These are phyloP conservation scores for Phaseolus lunatus DNA, from an alignment of 306 rosid genomes.

Conservation along the genomic window DNA sequence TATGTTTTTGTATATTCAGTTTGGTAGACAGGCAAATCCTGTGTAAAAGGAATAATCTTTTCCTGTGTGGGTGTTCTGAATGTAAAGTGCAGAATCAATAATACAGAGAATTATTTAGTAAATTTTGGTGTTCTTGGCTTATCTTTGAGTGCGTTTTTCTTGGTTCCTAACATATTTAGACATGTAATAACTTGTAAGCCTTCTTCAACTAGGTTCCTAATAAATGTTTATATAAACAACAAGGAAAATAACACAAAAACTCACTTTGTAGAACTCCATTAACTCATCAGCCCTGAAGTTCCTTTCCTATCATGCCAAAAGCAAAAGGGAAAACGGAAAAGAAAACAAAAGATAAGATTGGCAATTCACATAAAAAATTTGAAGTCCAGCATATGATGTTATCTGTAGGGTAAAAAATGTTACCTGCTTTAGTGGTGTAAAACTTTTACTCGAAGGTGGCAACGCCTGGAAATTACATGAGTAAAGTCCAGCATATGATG, in stretches of 20 bases:
- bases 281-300: conserved; percentile 87
- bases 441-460: conserved; percentile 77
- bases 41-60: too few species aligned
- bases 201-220: conserved; percentile 6
- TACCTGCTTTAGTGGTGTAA: conserved; percentile 93
- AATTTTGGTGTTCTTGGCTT: too few species aligned
- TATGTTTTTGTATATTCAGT: too few species aligned
- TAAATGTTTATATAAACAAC: neutral
- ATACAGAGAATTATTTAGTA: too few species aligned
- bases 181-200: neutral
- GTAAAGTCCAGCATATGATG: conserved; percentile 26
- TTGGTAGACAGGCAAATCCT: too few species aligned
- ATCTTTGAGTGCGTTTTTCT: too few species aligned
- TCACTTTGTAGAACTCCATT: conserved; percentile 93
- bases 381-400: conserved; percentile 16
- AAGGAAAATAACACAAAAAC: conserved; percentile 47
- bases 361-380: conserved; percentile 21
- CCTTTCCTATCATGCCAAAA: conserved; percentile 59
- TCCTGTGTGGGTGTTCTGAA: too few species aligned
- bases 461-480: conserved; percentile 73
- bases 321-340: conserved; percentile 17
- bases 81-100: too few species aligned
- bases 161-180: too few species aligned
- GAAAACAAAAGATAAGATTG: conserved; percentile 16
- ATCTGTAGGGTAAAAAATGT: conserved; percentile 7